Evolutionary conservation across 2,329 filamentous ascomycete genomes (phyloP).

Genomic region (Diaporthe destruens): DNA sequence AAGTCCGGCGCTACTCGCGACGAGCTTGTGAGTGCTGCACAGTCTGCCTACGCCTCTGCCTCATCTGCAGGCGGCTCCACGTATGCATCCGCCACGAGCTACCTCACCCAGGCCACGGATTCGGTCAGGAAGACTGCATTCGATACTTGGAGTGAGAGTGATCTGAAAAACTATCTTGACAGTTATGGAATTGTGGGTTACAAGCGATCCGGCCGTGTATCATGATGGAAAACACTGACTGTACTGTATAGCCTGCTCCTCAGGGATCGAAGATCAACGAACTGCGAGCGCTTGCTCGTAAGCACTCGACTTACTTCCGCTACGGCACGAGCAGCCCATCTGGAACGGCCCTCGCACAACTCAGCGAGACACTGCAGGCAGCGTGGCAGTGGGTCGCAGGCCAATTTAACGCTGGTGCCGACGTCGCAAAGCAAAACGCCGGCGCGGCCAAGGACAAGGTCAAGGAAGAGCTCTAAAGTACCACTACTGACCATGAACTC

Average conservation of each 20-base stretch:
- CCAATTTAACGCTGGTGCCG: conserved; percentile 62
- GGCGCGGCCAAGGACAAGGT: conserved; percentile 53
- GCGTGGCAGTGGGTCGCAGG: conserved; percentile 65
- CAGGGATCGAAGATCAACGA: conserved; percentile 78
- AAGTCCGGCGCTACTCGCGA: conserved; percentile 76
- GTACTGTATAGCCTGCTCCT: conserved; percentile 60
- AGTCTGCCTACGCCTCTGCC: conserved; percentile 70
- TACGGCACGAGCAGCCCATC: conserved; percentile 78
- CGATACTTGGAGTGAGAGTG: conserved; percentile 78
- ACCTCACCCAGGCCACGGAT: conserved; percentile 74
- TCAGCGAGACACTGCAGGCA: conserved; percentile 62
- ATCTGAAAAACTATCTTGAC: conserved; percentile 84
- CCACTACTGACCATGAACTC: not conserved
- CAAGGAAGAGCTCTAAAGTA: conserved; percentile 64
- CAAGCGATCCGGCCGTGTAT: conserved; percentile 3
- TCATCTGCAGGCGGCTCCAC: conserved; percentile 68
- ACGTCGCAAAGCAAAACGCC: conserved; percentile 63
- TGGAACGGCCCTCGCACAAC: conserved; percentile 74
- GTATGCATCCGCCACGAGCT: conserved; percentile 78
- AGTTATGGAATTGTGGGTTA: conserved; percentile 75
- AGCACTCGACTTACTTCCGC: conserved; percentile 81
- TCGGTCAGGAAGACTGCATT: conserved; percentile 75
- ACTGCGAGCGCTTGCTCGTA: conserved; percentile 77
- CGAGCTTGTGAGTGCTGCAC: conserved; percentile 77
- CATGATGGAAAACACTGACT: conserved; percentile 42